Base-by-base conservation (phyloP, 1,139 yeast genomes). In the Suhomyces choctaworum region DNA sequence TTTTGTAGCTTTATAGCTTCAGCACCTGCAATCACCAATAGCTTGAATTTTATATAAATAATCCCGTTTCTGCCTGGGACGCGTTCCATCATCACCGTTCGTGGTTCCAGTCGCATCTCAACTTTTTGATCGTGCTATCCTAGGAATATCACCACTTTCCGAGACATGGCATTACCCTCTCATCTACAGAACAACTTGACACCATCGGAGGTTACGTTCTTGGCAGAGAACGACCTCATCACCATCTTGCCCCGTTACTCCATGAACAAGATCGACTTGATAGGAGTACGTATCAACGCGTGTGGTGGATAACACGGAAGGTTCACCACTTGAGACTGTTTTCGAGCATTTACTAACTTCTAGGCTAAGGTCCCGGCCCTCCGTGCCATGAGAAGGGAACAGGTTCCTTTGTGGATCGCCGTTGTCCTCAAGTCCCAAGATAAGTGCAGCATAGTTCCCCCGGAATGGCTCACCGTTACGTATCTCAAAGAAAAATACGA, bases 371-470 rank as follows among this genome's bases (percentile, higher is more conserved):
- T 73, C 32, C 87, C 81, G 2, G 68, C 68, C 37, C 60, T 83
- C 43, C 59, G 78, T 36, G 89, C 95, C 2, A 74, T 86, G 75
- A 75, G 84, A 44, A 70, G 92, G 38, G 78, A 75, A 21, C 68
- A 75, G 31, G 80, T 92, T 0, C 96, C 97, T 0, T 48, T 92
- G 4, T 92, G 98, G 98, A 68, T 87, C 16, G 97, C 97, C 0
- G 58, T 89, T 10, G 67, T 90, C 12, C 66, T 92, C 36, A 88
- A 88, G 52, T 79, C 83, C 29, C 97, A 92, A 57, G 82, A 80
- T 32, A 82, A 90, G 48, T 88, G 97, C 58, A 82, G 82, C 43
- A 80, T 92, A 3, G 81, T 89, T 5, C 82, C 90, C 8, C 99
- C 99, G 0, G 71, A 67, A 2, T 92, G 99, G 99, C 69, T 92